A percentile compares a stretch with the other conserved stretches of the same genome.
These are phyloP conservation scores for Conringia planisiliqua DNA, from an alignment of 345 rosid species.

Conservation along the genomic window DNA sequence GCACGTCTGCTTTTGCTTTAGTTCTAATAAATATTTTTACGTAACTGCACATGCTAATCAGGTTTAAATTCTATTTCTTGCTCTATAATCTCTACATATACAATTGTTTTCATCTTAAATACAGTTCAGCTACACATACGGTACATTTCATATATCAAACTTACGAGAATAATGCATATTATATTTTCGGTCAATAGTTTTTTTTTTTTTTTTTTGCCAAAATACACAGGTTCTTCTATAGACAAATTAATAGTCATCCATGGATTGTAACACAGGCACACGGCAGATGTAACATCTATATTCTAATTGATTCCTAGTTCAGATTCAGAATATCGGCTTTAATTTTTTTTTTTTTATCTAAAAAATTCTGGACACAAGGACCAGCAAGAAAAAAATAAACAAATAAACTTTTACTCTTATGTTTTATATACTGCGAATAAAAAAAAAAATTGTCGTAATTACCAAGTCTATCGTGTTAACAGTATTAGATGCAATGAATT, in stretches of 20 bases:
- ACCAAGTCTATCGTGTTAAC: neutral
- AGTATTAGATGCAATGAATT: neutral
- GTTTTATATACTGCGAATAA: neutral
- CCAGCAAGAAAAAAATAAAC: neutral
- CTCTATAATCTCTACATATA: neutral
- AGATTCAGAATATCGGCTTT: neutral
- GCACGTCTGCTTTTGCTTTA: slow-evolving; percentile 10
- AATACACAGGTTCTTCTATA: neutral
- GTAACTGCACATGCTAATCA: slow-evolving; percentile 25
- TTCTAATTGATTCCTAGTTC: slow-evolving; percentile 11
- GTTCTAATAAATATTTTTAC: neutral
- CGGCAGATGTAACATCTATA: neutral
- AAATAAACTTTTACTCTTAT: neutral
- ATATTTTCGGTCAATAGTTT: neutral
- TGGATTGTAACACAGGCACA: neutral
- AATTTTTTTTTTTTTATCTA: neutral
- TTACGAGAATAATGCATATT: neutral
- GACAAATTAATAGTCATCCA: neutral
- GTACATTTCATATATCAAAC: neutral
- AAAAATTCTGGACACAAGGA: neutral
- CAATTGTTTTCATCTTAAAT: neutral
- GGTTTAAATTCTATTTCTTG: neutral
- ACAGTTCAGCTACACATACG: neutral
- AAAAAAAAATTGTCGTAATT: too few species aligned
- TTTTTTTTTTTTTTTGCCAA: too few species aligned